Evolutionary conservation across 108 stramenopile genomes (phyloP).

Genomic region (Mayamaea pseudoterrestris): DNA sequence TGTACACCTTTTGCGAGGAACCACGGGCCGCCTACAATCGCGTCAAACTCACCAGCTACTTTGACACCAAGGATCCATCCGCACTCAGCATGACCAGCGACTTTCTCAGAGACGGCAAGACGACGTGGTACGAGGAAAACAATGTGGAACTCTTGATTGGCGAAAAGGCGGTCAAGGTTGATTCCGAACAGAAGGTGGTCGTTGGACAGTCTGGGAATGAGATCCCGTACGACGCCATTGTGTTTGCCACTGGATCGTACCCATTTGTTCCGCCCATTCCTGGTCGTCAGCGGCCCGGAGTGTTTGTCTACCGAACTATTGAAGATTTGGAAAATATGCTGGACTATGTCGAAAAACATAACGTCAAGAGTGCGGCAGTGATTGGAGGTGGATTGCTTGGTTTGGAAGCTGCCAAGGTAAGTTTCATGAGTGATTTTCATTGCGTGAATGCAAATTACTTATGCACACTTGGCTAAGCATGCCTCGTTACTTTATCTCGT

Average conservation of each 20-base stretch:
- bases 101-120: conserved; percentile 55
- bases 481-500: too few species aligned
- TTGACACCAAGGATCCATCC: conserved; percentile 78
- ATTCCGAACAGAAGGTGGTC: conserved; percentile 71
- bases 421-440: too few species aligned
- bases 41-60: conserved; percentile 86
- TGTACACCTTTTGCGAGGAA: conserved; percentile 89
- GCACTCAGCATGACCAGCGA: conserved; percentile 75
- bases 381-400: conserved; percentile 89
- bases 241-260: conserved; percentile 88
- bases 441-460: too few species aligned
- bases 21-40: conserved; percentile 88
- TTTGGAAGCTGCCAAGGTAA: conserved; percentile 63
- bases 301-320: conserved; percentile 93
- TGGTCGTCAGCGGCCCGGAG: conserved; percentile 79
- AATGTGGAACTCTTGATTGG: conserved; percentile 67
- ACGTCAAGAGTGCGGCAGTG: conserved; percentile 81
- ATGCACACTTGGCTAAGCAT: too few species aligned
- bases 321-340: conserved; percentile 89
- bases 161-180: conserved; percentile 74
- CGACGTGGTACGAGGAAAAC: conserved; percentile 83
- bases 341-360: conserved; percentile 71
- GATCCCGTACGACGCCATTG: conserved; percentile 76
- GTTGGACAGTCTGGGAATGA: conserved; percentile 61
- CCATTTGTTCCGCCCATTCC: conserved; percentile 92